Evolutionary conservation across 352 stramenopile genomes (phyloP).

Genomic region (Globisporangium irregulare): DNA sequence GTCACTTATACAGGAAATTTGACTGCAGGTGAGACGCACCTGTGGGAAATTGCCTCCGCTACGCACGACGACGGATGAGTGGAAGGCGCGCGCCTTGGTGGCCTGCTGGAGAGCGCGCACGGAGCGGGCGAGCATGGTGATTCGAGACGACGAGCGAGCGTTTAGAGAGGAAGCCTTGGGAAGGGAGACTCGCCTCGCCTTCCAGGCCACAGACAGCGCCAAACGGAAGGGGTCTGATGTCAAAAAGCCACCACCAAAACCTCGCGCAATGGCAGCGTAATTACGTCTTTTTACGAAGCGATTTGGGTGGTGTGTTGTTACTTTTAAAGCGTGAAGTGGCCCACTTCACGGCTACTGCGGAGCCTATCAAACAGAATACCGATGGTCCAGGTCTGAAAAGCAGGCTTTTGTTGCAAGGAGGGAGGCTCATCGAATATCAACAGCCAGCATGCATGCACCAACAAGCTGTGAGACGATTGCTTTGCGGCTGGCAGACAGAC

Average conservation of each 20-base stretch:
- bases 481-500: neutral
- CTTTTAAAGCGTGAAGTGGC: neutral
- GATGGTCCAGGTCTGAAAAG: conserved; percentile 7
- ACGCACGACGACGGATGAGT: conserved; percentile 41
- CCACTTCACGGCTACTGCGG: neutral
- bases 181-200: conserved; percentile 10
- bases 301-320: conserved; percentile 17
- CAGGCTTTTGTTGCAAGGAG: neutral
- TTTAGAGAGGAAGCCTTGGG: neutral
- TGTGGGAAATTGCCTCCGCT: conserved; percentile 32
- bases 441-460: neutral
- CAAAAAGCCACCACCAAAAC: conserved; percentile 18
- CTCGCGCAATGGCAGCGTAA: neutral
- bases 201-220: conserved; percentile 12
- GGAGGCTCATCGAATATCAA: neutral
- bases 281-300: conserved; percentile 10
- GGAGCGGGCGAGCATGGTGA: conserved; percentile 56
- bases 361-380: conserved; percentile 15
- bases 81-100: conserved; percentile 33
- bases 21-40: conserved; percentile 10
- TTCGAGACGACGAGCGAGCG: neutral
- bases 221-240: neutral
- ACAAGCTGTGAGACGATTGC: neutral
- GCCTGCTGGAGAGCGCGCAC: conserved; percentile 39
- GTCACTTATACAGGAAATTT: neutral